A percentile compares a stretch with the other conserved stretches of the same genome.
Conservation (phyloP, 2,329 filamentous ascomycete species). For the Fusarium sp. region DNA sequence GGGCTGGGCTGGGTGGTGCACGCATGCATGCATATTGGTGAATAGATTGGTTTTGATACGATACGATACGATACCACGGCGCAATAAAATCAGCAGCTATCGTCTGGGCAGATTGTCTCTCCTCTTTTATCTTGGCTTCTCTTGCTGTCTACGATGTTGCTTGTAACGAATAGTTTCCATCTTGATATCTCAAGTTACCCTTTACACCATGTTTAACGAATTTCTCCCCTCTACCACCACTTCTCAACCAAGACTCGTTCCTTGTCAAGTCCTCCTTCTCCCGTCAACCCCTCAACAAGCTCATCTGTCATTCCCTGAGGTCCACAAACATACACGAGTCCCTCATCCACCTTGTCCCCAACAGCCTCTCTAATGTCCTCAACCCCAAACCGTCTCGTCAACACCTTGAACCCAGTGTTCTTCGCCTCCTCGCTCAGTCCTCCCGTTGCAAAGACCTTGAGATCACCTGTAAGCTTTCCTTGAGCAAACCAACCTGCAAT, state of each 20-base stretch:
- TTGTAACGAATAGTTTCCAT: too few species aligned
- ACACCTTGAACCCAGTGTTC: slow-evolving; percentile 29
- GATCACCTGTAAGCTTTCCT: slow-evolving; percentile 46
- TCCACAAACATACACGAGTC: slow-evolving; percentile 74
- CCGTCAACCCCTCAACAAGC: slow-evolving; percentile 61
- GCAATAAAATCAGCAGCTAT: slow-evolving; percentile 30
- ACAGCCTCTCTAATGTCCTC: slow-evolving; percentile 56
- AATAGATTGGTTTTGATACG: slow-evolving; percentile 36
- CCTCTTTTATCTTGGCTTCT: neutral
- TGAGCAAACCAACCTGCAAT: slow-evolving; percentile 55
- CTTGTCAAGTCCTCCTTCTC: slow-evolving; percentile 52
- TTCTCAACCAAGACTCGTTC: slow-evolving; percentile 67
- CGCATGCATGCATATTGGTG: slow-evolving; percentile 16
- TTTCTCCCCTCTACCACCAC: slow-evolving; percentile 64
- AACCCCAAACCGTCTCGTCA: slow-evolving; percentile 54
- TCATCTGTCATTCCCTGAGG: slow-evolving; percentile 76
- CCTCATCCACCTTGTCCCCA: slow-evolving; percentile 42
- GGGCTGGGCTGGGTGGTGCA: neutral
- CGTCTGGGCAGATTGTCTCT: slow-evolving; percentile 6
- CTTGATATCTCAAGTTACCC: neutral
- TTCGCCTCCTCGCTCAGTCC: neutral
- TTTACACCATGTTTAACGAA: neutral
- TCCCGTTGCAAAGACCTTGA: slow-evolving; percentile 61
- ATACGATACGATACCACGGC: slow-evolving; percentile 44
- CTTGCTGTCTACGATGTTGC: neutral